These are phyloP conservation scores for Evernia prunastri DNA, from an alignment of 495 filamentous ascomycete species.

Conservation along the genomic window DNA sequence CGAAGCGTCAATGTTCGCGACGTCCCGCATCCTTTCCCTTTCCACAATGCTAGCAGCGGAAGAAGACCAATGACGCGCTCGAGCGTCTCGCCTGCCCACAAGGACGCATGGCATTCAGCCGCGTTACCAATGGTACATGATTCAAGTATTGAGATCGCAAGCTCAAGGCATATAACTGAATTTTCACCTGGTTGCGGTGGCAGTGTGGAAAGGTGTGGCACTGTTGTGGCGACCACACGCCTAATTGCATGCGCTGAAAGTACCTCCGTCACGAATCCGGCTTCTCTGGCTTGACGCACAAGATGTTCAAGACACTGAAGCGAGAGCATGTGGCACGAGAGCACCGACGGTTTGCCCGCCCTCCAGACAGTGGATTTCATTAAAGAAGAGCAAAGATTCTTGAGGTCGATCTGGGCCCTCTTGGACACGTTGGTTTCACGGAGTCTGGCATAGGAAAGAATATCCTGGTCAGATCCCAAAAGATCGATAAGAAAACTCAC, in stretches of 20 bases:
- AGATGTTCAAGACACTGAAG: slow-evolving; percentile 60
- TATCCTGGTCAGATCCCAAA: slow-evolving; percentile 46
- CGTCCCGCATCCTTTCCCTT: slow-evolving; percentile 12
- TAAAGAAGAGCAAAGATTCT: slow-evolving; percentile 44
- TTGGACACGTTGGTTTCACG: slow-evolving; percentile 65
- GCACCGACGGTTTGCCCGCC: slow-evolving; percentile 38
- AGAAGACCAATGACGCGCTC: slow-evolving; percentile 21
- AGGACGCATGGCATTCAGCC: slow-evolving; percentile 26
- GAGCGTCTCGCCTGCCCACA: slow-evolving; percentile 19
- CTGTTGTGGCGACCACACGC: slow-evolving; percentile 45
- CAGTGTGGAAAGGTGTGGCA: slow-evolving; percentile 7
- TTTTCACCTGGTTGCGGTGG: slow-evolving; percentile 1
- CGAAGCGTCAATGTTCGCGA: slow-evolving; percentile 47
- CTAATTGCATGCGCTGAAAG: slow-evolving; percentile 46
- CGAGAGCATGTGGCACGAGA: slow-evolving; percentile 58
- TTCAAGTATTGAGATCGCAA: slow-evolving; percentile 60
- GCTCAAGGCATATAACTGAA: slow-evolving; percentile 10
- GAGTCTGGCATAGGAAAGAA: slow-evolving; percentile 51
- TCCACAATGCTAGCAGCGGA: slow-evolving; percentile 18
- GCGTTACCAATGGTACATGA: slow-evolving; percentile 41
- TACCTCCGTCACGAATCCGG: slow-evolving; percentile 42
- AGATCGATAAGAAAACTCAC: slow-evolving; percentile 46
- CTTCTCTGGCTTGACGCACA: slow-evolving; percentile 45
- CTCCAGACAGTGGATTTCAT: slow-evolving; percentile 51
- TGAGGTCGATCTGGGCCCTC: slow-evolving; percentile 47